phyloP scores from a whole-genome alignment of 306 rosid genomes.

The Dalbergia oliveri region DNA sequence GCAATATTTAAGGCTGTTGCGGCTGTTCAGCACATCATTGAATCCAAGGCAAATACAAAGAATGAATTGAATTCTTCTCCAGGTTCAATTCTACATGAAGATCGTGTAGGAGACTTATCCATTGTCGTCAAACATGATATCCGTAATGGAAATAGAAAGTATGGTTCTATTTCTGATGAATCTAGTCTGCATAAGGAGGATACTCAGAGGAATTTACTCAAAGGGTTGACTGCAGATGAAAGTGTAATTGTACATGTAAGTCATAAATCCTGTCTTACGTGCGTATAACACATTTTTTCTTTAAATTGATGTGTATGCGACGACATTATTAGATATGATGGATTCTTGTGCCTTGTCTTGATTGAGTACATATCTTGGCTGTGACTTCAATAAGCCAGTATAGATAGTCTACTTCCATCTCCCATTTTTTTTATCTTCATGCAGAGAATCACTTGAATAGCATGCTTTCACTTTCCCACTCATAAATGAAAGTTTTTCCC shows the following conservation, averaged over 20 bases:
- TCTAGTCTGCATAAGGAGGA: slow-evolving; percentile 48
- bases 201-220: slow-evolving; percentile 72
- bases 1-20: slow-evolving; percentile 76
- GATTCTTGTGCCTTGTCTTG: background rate
- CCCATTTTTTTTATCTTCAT: background rate
- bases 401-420: background rate
- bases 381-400: background rate
- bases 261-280: slow-evolving; percentile 24
- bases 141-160: slow-evolving; percentile 51
- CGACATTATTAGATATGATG: background rate
- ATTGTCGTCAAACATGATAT: slow-evolving; percentile 59
- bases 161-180: slow-evolving; percentile 32
- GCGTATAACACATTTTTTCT: background rate
- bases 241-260: slow-evolving; percentile 87
- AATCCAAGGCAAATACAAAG: slow-evolving; percentile 52
- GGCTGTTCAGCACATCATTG: slow-evolving; percentile 63
- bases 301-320: background rate
- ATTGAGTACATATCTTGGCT: background rate
- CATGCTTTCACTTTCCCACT: background rate
- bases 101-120: slow-evolving; percentile 74
- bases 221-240: slow-evolving; percentile 95
- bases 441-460: background rate
- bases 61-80: slow-evolving; percentile 44
- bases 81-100: slow-evolving; percentile 57
- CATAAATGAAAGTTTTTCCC: background rate